phyloP scores from a whole-genome alignment of 148 eudicot species.

The Diospyros lotus region DNA sequence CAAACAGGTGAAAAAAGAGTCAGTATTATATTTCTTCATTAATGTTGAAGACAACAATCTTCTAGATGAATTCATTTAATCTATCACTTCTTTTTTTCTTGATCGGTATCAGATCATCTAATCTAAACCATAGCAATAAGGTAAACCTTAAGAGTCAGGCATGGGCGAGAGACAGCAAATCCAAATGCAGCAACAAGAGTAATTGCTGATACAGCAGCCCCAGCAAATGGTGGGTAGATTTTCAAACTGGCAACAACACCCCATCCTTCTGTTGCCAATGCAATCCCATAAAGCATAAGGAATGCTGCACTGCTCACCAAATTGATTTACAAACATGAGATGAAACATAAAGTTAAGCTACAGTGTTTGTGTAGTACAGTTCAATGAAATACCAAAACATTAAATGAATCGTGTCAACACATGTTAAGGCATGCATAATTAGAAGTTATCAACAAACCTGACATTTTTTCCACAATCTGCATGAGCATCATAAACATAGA shows the following conservation, averaged over 20 bases:
- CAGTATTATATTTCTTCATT: neutral
- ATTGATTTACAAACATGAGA: slow-evolving; percentile 15
- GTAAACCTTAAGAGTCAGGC: slow-evolving; percentile 90
- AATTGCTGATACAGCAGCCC: slow-evolving; percentile 98
- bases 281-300: slow-evolving; percentile 89
- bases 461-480: slow-evolving; percentile 96
- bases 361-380: neutral
- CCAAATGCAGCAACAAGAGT: slow-evolving; percentile 97
- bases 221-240: slow-evolving; percentile 96
- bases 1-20: neutral
- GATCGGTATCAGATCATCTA: slow-evolving; percentile 3
- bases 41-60: neutral
- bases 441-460: slow-evolving; percentile 56
- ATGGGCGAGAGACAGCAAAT: slow-evolving; percentile 97
- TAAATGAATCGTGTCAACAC: neutral
- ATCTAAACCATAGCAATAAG: neutral
- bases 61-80: too few relatives aligned
- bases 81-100: too few relatives aligned
- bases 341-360: slow-evolving; percentile 1
- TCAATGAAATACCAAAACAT: neutral
- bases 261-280: slow-evolving; percentile 96
- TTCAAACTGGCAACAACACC: slow-evolving; percentile 98
- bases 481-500: slow-evolving; percentile 98
- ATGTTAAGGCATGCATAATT: slow-evolving; percentile 3
- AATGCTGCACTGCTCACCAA: slow-evolving; percentile 71